phyloP scores from a whole-genome alignment of 148 eudicot genomes.

The Drosera capensis region DNA sequence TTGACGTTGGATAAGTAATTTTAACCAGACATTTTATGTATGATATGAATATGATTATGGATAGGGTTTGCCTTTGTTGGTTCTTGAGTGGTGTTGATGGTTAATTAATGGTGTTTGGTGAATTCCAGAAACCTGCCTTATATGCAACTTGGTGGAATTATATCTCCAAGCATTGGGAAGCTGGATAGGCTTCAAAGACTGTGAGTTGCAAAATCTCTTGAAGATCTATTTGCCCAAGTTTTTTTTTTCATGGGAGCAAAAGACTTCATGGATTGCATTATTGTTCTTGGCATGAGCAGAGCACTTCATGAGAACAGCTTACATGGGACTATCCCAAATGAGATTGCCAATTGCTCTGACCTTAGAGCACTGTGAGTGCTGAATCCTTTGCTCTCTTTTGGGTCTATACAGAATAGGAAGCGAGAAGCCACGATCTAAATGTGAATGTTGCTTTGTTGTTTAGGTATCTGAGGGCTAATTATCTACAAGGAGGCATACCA shows the following conservation, averaged over 20 bases:
- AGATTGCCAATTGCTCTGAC: constrained; percentile 57
- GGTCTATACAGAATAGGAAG: too few relatives aligned
- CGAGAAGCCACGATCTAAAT: too few relatives aligned
- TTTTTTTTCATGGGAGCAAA: too few relatives aligned
- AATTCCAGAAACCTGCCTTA: constrained; percentile 70
- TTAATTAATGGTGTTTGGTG: constrained; percentile 11
- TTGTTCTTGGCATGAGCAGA: constrained; percentile 19
- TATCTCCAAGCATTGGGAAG: constrained; percentile 83
- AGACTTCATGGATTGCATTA: not conserved
- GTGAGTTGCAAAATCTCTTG: constrained; percentile 53
- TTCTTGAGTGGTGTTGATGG: not conserved
- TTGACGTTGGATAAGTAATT: too few relatives aligned
- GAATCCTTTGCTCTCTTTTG: not conserved
- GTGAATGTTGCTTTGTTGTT: not conserved
- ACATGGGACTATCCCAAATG: constrained; percentile 83
- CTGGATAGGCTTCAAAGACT: constrained; percentile 69
- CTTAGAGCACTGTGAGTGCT: constrained; percentile 86
- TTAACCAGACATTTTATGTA: too few relatives aligned
- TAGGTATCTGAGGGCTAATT: constrained; percentile 84
- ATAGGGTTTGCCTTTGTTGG: not conserved
- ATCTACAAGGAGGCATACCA: constrained; percentile 94
- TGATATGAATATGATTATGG: too few relatives aligned
- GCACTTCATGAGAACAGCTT: constrained; percentile 90
- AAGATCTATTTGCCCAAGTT: too few relatives aligned
- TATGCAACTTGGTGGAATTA: constrained; percentile 71